These are phyloP conservation scores for Tuber indicum DNA, from an alignment of 495 filamentous ascomycete species.

Conservation along the genomic window DNA sequence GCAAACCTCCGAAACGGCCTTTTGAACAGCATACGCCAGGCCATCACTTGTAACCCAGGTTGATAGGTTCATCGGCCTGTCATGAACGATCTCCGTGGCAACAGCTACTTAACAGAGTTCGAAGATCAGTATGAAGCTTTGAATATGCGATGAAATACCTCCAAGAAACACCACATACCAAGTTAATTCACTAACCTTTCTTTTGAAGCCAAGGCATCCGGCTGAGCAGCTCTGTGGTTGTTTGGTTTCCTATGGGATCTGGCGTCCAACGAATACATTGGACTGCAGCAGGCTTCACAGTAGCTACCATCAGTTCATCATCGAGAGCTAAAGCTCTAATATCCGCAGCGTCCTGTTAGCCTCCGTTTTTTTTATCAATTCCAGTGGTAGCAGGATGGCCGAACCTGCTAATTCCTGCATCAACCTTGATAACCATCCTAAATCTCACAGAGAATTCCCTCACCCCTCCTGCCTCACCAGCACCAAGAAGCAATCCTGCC, in stretches of 20 bases:
- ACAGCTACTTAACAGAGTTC: slow-evolving; percentile 18
- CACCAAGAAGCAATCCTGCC: slow-evolving; percentile 54
- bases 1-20: slow-evolving; percentile 44
- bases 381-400: not conserved
- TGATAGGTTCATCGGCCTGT: slow-evolving; percentile 92
- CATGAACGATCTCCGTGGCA: slow-evolving; percentile 76
- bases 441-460: slow-evolving; percentile 83
- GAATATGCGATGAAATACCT: not conserved
- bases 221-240: slow-evolving; percentile 81
- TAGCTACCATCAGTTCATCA: slow-evolving; percentile 88
- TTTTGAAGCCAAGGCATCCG: slow-evolving; percentile 78
- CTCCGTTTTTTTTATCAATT: not conserved
- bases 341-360: not conserved
- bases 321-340: slow-evolving; percentile 74
- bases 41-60: slow-evolving; percentile 92
- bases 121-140: slow-evolving; percentile 12
- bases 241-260: slow-evolving; percentile 72
- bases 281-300: slow-evolving; percentile 82
- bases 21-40: slow-evolving; percentile 85
- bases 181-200: slow-evolving; percentile 48
- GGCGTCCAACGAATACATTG: slow-evolving; percentile 95
- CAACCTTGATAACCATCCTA: slow-evolving; percentile 95
- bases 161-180: slow-evolving; percentile 32
- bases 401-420: slow-evolving; percentile 75
- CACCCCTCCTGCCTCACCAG: slow-evolving; percentile 71